These are phyloP conservation scores for Ilex asprella DNA, from an alignment of 257 asterid species.

Conservation along the genomic window DNA sequence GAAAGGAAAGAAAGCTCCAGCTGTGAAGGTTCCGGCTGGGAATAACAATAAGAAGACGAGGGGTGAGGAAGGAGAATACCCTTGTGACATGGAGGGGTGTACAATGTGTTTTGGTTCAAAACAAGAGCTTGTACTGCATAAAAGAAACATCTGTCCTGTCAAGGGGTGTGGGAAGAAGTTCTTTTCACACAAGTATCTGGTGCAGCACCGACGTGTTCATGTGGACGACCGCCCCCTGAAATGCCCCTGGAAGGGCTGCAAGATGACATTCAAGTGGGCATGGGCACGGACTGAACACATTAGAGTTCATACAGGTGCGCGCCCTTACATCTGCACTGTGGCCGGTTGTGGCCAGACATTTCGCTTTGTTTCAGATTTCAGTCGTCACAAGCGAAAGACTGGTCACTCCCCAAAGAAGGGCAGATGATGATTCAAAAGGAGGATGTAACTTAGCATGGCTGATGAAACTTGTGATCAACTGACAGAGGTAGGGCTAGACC, in stretches of 20 bases:
- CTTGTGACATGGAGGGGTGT: conserved; percentile 88
- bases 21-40: conserved; percentile 6
- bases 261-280: conserved; percentile 98
- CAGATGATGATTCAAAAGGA: conserved; percentile 22
- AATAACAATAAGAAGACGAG: conserved; percentile 30
- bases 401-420: conserved; percentile 80
- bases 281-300: conserved; percentile 99
- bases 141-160: conserved; percentile 71
- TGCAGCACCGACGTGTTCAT: conserved; percentile 97
- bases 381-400: conserved; percentile 98
- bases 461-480: conserved; percentile 23
- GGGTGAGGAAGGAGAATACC: conserved; percentile 55
- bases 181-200: conserved; percentile 90
- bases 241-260: conserved; percentile 99
- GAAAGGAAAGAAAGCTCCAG: conserved; percentile 28
- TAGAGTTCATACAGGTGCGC: conserved; percentile 93
- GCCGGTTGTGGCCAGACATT: conserved; percentile 92
- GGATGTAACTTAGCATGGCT: conserved; percentile 19
- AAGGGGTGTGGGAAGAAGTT: conserved; percentile 94
- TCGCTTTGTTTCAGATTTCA: conserved; percentile 95
- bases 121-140: conserved; percentile 76
- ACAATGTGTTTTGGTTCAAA: conserved; percentile 71
- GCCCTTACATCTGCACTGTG: conserved; percentile 81
- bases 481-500: conserved; percentile 32
- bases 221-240: conserved; percentile 97